A percentile compares a stretch with the other conserved stretches of the same genome.
Conservation (phyloP, 352 stramenopile genomes). For the Pythium insidiosum region DNA sequence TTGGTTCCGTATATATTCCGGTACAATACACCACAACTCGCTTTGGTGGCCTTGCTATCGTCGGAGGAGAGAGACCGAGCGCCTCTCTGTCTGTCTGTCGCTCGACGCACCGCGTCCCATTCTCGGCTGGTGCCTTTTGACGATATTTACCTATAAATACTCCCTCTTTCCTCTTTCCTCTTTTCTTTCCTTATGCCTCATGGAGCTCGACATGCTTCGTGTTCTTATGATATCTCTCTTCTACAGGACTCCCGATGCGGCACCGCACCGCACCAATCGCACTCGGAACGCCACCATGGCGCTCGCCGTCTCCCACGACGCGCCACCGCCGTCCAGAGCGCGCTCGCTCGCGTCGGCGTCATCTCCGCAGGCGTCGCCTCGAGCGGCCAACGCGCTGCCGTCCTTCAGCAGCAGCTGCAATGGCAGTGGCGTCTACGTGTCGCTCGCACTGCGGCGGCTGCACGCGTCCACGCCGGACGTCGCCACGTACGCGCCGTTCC, state of each 20-base stretch:
- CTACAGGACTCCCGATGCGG: too few relatives aligned
- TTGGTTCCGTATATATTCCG: conserved; percentile 52
- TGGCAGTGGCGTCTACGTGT: too few relatives aligned
- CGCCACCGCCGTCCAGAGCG: not conserved
- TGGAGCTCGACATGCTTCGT: not conserved
- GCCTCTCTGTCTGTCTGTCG: too few relatives aligned
- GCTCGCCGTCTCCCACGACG: too few relatives aligned
- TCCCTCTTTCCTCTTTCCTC: conserved; percentile 4
- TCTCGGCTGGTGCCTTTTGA: too few relatives aligned
- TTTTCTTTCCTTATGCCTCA: not conserved
- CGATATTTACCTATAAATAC: conserved; percentile 43
- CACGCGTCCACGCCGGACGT: too few relatives aligned
- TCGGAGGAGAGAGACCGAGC: conserved; percentile 52
- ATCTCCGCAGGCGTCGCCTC: conserved; percentile 12
- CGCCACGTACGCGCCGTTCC: conserved; percentile 43
- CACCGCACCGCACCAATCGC: not conserved
- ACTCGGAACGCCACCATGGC: too few relatives aligned
- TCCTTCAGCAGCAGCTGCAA: too few relatives aligned
- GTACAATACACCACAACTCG: conserved; percentile 37
- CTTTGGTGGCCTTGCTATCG: conserved; percentile 55
- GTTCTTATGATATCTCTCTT: too few relatives aligned
- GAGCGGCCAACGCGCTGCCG: too few relatives aligned
- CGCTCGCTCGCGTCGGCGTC: conserved; percentile 3
- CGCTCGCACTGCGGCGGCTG: too few relatives aligned
- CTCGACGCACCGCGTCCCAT: too few relatives aligned